These are phyloP conservation scores for Melastoma candidum DNA, from an alignment of 441 rosid species.

Conservation along the genomic window DNA sequence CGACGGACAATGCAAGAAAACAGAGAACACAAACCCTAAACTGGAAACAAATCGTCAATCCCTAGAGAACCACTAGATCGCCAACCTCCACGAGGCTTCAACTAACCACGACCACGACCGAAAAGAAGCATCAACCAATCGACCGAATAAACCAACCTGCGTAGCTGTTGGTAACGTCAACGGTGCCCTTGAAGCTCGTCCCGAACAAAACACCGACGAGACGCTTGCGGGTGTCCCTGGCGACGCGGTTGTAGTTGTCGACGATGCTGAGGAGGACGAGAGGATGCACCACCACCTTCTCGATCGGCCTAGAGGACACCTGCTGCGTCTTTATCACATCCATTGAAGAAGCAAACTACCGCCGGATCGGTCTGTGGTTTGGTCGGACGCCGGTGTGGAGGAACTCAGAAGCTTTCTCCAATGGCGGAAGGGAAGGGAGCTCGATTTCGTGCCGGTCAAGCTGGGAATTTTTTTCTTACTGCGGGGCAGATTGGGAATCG, in stretches of 20 bases:
- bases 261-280: constrained; percentile 85
- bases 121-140: background rate
- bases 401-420: too few species aligned
- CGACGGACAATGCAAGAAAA: too few species aligned
- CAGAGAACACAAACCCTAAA: too few species aligned
- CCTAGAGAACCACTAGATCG: too few species aligned
- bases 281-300: constrained; percentile 83
- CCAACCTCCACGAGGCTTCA: too few species aligned
- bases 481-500: too few species aligned
- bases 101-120: too few species aligned
- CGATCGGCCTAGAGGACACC: constrained; percentile 55
- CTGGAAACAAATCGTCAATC: too few species aligned
- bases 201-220: constrained; percentile 81
- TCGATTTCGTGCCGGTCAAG: too few species aligned
- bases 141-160: constrained; percentile 34
- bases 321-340: constrained; percentile 83
- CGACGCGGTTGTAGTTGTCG: constrained; percentile 82
- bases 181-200: constrained; percentile 49
- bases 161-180: constrained; percentile 82
- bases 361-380: background rate
- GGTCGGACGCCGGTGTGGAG: too few species aligned
- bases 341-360: constrained; percentile 22
- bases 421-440: too few species aligned
- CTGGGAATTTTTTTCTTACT: too few species aligned
- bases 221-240: constrained; percentile 75